Base-by-base conservation (phyloP, 2,329 filamentous ascomycete species). In the Pseudogymnoascus sp. region DNA sequence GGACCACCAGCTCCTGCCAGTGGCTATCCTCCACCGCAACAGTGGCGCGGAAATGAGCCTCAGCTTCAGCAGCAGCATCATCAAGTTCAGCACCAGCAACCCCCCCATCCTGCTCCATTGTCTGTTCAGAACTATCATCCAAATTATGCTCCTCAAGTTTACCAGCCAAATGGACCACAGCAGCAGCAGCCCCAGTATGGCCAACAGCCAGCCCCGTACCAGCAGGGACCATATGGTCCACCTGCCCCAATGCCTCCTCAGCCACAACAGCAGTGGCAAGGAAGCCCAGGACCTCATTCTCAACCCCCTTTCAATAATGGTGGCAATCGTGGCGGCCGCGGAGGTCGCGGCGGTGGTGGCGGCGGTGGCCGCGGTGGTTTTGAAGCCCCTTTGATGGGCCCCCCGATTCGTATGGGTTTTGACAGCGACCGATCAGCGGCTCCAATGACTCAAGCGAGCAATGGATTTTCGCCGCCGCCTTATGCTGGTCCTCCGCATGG, bases 81-180 rank as follows among this genome's bases (percentile, higher is more conserved):
- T 64, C 69, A 65, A 72, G 73, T 68, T 72, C 74, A 67, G 31
- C 66, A 69, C 64, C 68, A 69, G 61, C 74, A 73, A 63, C 65
- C 68, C 52, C 70, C 72, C 58, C 66, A 70, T 58, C 65, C 72
- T 59, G 69, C 76, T 61, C 79, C 80, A 29, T 73, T 85, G 35
- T 77, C 81, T 59, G 73, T 80, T 33, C 75, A 79, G 64, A 82
- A 81, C 67, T 85, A 85, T 67, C 82, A 84, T 66, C 81, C 81
- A 35, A 83, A 82, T 71, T 86, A 84, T 69, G 78, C 82, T 39
- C 79, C 80, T 40, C 84, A 85, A 67, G 72, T 76, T 7, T 86
- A 84, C 63, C 72, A 79, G 64, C 55, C 29, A 58, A 48, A 48
- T 48, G 42, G 42, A 48, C 55, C 55, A 35, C 78, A 78, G 60